Evolutionary conservation across 495 filamentous ascomycete genomes (phyloP), one percentile per base, ranked within the genome.

Genomic region (Massariosphaeria phaeospora): DNA sequence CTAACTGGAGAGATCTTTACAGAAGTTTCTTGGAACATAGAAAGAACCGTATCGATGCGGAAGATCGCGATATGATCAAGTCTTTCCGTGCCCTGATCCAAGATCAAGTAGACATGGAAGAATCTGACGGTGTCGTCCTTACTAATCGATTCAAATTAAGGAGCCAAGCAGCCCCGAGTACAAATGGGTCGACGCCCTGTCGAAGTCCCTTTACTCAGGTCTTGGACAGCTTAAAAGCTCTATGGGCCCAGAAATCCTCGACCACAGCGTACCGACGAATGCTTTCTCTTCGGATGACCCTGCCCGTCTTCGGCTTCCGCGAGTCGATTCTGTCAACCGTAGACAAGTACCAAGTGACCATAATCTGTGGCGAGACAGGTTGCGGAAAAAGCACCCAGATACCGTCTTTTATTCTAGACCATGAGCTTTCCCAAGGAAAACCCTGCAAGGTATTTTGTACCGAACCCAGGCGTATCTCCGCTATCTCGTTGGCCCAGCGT

Each of bases 331-430:
- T 97, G 7, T 69, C 76, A 24, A 75, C 86, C 1, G 82, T 96
- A 30, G 83, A 87, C 35, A 69, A 69, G 4, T 76, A 95, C 55
- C 93, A 88, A 64, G 84, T 91, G 4, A 78, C 91, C 6, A 95
- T 97, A 48, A 78, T 96, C 27, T 95, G 89, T 65, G 91, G 91
- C 60, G 93, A 97, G 71, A 98, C 93, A 12, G 93, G 93, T 64
- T 96, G 83, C 70, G 93, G 93, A 48, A 98, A 98, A 75, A 95
- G 89, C 72, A 98, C 93, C 0, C 93, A 98, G 67, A 86, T 96
- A 4, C 93, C 93, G 21, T 83, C 89, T 1, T 98, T 88, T 67
- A 80, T 98, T 17, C 72, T 98, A 1, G 93, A 98, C 62, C 79
- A 94, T 56, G 85, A 96, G 62, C 78, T 98, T 57, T 79, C 80